A percentile compares a stretch with the other conserved stretches of the same genome.
phyloP scores from a whole-genome alignment of 768 basidiomycete genomes.

The Phylloporus scabripes region DNA sequence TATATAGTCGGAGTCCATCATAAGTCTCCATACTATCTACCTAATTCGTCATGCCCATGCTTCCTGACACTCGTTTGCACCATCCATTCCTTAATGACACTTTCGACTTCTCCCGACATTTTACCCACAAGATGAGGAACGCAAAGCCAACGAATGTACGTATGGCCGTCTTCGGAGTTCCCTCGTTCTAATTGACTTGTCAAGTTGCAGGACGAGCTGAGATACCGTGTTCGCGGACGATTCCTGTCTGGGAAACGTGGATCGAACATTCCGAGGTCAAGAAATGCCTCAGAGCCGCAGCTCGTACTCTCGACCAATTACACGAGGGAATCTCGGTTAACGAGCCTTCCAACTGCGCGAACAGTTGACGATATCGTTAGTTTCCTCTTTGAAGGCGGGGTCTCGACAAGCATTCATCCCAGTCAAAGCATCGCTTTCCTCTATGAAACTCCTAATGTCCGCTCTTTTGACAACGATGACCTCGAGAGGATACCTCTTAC shows the following conservation, averaged over 20 bases:
- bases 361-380: constrained; percentile 9
- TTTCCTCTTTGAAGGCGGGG: constrained; percentile 1
- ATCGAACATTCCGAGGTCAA: not conserved
- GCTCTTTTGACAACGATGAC: not conserved
- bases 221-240: constrained; percentile 2
- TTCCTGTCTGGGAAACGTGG: not conserved
- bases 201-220: not conserved
- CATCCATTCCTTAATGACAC: constrained; percentile 17
- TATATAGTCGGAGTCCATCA: not conserved
- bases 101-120: constrained; percentile 16
- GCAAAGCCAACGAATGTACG: constrained; percentile 4
- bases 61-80: constrained; percentile 19
- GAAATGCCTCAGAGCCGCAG: constrained; percentile 23
- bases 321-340: constrained; percentile 17
- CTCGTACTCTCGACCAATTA: constrained; percentile 15
- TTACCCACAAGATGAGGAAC: constrained; percentile 2
- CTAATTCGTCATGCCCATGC: not conserved
- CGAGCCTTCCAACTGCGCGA: constrained; percentile 5
- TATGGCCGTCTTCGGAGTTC: not conserved
- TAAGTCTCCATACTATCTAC: not conserved
- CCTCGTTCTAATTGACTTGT: not conserved
- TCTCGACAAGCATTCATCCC: not conserved
- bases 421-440: not conserved
- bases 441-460: not conserved
- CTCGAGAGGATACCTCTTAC: not conserved